A percentile compares a stretch with the other conserved stretches of the same genome.
Evolutionary conservation across 2,329 filamentous ascomycete genomes (phyloP).

Genomic region (Parasarocladium wereldwijsianum): DNA sequence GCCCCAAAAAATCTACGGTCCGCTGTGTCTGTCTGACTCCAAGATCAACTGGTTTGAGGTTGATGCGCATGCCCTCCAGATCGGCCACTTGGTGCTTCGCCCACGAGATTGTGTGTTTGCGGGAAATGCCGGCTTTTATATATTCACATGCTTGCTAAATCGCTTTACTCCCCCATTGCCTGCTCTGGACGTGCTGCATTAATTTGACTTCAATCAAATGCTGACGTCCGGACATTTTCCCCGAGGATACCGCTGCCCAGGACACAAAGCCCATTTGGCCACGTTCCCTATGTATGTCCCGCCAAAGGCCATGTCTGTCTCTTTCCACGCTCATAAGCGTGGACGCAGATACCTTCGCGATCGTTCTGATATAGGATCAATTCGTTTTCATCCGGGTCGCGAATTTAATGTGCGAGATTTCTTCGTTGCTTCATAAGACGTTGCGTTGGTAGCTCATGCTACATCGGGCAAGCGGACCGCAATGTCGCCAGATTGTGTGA

Average conservation of each 20-base stretch:
- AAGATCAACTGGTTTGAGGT: too few species aligned
- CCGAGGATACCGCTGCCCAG: background rate
- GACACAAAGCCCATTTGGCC: background rate
- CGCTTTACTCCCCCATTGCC: too few species aligned
- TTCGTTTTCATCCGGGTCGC: background rate
- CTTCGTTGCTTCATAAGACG: background rate
- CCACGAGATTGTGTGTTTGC: too few species aligned
- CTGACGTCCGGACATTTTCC: background rate
- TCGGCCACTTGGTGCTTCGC: too few species aligned
- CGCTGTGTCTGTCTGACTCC: too few species aligned
- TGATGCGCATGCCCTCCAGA: too few species aligned
- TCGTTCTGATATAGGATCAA: background rate
- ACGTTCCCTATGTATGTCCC: background rate
- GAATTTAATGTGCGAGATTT: background rate
- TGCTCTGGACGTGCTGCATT: too few species aligned
- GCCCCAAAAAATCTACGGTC: too few species aligned
- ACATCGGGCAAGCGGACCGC: slow-evolving; percentile 88
- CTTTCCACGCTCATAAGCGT: background rate
- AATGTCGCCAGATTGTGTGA: slow-evolving; percentile 95
- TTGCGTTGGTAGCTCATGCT: slow-evolving; percentile 33
- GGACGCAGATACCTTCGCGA: background rate
- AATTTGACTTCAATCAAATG: too few species aligned
- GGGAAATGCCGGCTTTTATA: background rate
- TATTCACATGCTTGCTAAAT: slow-evolving; percentile 5
- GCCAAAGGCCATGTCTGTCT: background rate